A percentile compares a stretch with the other conserved stretches of the same genome.
Conservation (phyloP, 805 yeast genomes). For the Lipomyces mesembrius region DNA sequence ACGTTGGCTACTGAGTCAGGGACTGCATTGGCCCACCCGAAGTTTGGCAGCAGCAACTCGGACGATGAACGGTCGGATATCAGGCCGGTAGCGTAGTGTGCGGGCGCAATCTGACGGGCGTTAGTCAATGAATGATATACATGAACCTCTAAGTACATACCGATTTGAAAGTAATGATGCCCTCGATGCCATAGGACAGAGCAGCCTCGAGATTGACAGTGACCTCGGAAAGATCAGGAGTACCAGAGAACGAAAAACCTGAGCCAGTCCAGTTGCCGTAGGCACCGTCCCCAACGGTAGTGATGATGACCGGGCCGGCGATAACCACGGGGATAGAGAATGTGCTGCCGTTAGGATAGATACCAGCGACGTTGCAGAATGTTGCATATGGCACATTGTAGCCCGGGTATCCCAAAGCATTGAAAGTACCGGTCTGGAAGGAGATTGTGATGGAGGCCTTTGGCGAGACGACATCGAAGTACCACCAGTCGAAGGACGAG, state of each 20-base stretch:
- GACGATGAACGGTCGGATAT: constrained; percentile 9
- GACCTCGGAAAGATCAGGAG: constrained; percentile 18
- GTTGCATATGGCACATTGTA: neutral
- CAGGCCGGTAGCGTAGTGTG: constrained; percentile 12
- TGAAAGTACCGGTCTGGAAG: constrained; percentile 15
- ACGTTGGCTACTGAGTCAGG: constrained; percentile 18
- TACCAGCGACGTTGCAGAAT: constrained; percentile 14
- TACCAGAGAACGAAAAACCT: constrained; percentile 14
- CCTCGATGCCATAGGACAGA: constrained; percentile 7
- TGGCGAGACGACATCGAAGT: constrained; percentile 24
- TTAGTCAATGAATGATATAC: neutral
- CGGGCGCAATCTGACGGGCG: constrained; percentile 12
- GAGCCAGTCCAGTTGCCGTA: constrained; percentile 17
- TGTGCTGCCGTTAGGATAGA: constrained; percentile 16
- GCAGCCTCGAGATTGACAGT: constrained; percentile 12
- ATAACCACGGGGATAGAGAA: constrained; percentile 15
- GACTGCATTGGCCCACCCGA: constrained; percentile 21
- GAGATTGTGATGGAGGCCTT: constrained; percentile 10
- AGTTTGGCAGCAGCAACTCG: constrained; percentile 11
- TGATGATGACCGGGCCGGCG: constrained; percentile 10
- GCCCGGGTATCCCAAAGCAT: constrained; percentile 11
- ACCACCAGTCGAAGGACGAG: constrained; percentile 24
- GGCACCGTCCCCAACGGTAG: constrained; percentile 18
- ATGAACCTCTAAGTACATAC: neutral
- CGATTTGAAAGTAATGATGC: constrained; percentile 7